Evolutionary conservation across 352 stramenopile genomes (phyloP), one percentile per base, ranked within the genome.

Genomic region (Globisporangium cederbergense): DNA sequence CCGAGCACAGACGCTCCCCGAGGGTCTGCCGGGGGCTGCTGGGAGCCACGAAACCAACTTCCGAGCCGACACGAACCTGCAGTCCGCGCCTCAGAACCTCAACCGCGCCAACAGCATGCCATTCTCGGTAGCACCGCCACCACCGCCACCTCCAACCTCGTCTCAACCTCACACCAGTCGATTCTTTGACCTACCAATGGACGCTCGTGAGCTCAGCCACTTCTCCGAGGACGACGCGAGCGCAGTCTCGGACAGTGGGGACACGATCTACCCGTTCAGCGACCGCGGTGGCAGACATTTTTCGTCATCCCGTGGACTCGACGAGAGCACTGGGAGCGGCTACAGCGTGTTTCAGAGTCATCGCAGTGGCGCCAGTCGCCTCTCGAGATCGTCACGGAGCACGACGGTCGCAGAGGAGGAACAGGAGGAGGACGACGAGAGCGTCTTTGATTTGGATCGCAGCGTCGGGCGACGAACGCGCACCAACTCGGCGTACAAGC

Each of bases 141-240:
- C 18, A n/a, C 43, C 18, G 11, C 43, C 18, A n/a, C 25, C 34
- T 4, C 9, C 14, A 28, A 18, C 14, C 10, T 43, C 51, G 20
- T n/a, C 52, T 30, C 57, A 42, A n/a, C 40, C 28, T 42, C 58
- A 47, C 22, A 28, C 49, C 16, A 64, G 61, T 28, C 25, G 61
- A 16, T 67, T 62, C 53, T 67, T 67, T 58, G 61, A 67, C 4
- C 16, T 58, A 9, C 61, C 61, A 9, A 67, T 67, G 61, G 61
- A 67, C 20, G 30, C 61, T 11, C n/a, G 61, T 16, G 61, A 67
- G 30, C 61, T 67, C 7, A 42, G 30, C 2, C 52, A 38, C 11
- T 38, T 43, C 60, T 54, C 60, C 7, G 60, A 65, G 20, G 51
- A 54, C n/a, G 36, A 51, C 38, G 38, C 4, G 36, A 14, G 8